These are phyloP conservation scores for Marasmius tenuissimus DNA, from an alignment of 1,284 basidiomycete genomes.

Conservation along the genomic window DNA sequence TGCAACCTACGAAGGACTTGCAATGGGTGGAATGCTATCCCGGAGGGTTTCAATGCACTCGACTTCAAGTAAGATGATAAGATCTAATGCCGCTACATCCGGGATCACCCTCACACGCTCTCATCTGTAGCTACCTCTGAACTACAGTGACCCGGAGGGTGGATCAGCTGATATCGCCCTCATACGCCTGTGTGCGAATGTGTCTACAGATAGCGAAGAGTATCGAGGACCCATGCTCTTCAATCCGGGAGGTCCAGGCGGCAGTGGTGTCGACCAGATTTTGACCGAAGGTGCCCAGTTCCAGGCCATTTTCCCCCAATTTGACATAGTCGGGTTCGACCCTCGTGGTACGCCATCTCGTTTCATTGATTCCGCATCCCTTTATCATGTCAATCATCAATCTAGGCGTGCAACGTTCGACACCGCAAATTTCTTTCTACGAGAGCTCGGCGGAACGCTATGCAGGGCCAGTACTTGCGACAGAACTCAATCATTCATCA, in stretches of 20 bases:
- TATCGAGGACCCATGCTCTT: slow-evolving; percentile 11
- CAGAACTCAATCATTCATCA: slow-evolving; percentile 20
- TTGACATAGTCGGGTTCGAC: slow-evolving; percentile 53
- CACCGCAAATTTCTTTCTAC: slow-evolving; percentile 33
- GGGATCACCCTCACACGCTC: background rate
- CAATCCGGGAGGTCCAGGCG: slow-evolving; percentile 45
- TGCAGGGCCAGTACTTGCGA: background rate
- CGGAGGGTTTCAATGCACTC: slow-evolving; percentile 1
- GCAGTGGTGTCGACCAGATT: slow-evolving; percentile 41
- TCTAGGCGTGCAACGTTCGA: slow-evolving; percentile 32
- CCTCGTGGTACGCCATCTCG: slow-evolving; percentile 29
- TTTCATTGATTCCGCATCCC: too few species aligned
- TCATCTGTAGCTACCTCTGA: slow-evolving; percentile 3
- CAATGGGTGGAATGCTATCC: background rate
- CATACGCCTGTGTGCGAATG: slow-evolving; percentile 2
- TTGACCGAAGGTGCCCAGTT: slow-evolving; percentile 26
- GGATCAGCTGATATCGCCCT: slow-evolving; percentile 9
- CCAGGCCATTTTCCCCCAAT: slow-evolving; percentile 39
- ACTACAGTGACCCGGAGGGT: slow-evolving; percentile 1
- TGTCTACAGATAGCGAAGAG: slow-evolving; percentile 1
- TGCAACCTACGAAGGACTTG: background rate
- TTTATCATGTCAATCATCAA: too few species aligned
- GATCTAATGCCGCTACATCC: background rate
- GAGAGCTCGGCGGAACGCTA: slow-evolving; percentile 10
- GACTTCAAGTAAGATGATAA: background rate